phyloP scores from a whole-genome alignment of 2,329 filamentous ascomycete genomes.

The Diaporthe sp. region DNA sequence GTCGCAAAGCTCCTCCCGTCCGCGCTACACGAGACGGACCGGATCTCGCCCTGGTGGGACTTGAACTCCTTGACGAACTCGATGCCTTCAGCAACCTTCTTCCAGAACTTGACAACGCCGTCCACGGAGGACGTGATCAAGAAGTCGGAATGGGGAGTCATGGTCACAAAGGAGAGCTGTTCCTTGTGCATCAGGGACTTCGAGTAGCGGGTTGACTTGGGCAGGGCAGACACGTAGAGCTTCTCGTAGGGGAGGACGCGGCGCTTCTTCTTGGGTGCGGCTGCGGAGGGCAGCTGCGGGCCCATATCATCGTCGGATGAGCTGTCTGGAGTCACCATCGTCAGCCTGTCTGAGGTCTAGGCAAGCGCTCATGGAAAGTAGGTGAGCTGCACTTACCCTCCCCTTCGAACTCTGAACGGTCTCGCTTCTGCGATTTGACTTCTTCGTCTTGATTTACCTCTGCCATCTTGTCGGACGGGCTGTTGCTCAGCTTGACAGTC shows the following conservation, averaged over 20 bases:
- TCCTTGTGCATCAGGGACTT: slow-evolving; percentile 99
- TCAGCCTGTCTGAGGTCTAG: slow-evolving; percentile 24
- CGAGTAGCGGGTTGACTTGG: slow-evolving; percentile 84
- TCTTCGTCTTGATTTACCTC: slow-evolving; percentile 48
- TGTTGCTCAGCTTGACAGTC: neutral
- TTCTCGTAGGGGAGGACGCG: slow-evolving; percentile 94
- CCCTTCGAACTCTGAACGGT: slow-evolving; percentile 67
- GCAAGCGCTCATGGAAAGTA: neutral
- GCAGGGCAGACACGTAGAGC: slow-evolving; percentile 91
- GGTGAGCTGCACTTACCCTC: slow-evolving; percentile 50
- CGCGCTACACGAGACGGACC: slow-evolving; percentile 84
- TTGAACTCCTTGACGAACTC: slow-evolving; percentile 99
- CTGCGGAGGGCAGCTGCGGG: slow-evolving; percentile 86
- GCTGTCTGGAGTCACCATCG: slow-evolving; percentile 59
- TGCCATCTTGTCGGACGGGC: slow-evolving; percentile 47
- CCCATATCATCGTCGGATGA: slow-evolving; percentile 91
- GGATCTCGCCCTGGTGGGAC: slow-evolving; percentile 89
- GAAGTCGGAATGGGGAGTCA: slow-evolving; percentile 94
- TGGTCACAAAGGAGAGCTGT: slow-evolving; percentile 86
- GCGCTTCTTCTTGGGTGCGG: slow-evolving; percentile 88
- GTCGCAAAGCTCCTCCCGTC: slow-evolving; percentile 96
- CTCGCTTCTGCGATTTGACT: slow-evolving; percentile 64
- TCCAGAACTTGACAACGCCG: slow-evolving; percentile 99
- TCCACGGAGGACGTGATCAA: slow-evolving; percentile 94
- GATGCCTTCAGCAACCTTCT: slow-evolving; percentile 89